Evolutionary conservation across 805 yeast genomes (phyloP).

Genomic region (Wickerhamiella bombiphila): DNA sequence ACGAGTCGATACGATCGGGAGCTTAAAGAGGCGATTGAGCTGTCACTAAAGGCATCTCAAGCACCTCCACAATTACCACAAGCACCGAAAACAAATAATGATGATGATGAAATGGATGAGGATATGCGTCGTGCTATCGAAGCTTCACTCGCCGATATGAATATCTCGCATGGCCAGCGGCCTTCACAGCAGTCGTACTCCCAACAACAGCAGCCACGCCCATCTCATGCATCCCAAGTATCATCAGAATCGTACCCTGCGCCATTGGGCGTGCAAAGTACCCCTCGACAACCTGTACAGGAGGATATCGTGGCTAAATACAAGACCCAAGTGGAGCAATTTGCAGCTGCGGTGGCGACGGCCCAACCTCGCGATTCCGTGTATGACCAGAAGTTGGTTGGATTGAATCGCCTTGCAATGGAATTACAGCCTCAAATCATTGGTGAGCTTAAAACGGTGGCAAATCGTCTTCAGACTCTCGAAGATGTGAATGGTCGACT

Average conservation of each 20-base stretch:
- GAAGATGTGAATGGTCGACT: constrained; percentile 18
- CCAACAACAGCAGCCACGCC: background rate
- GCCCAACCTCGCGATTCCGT: constrained; percentile 17
- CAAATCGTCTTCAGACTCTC: constrained; percentile 15
- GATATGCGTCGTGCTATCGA: constrained; percentile 90
- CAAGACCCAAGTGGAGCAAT: constrained; percentile 4
- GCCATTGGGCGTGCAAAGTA: background rate
- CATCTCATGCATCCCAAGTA: background rate
- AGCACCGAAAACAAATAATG: constrained; percentile 1
- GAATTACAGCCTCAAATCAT: constrained; percentile 16
- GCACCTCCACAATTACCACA: constrained; percentile 5
- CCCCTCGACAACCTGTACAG: background rate
- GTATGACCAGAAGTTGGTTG: constrained; percentile 12
- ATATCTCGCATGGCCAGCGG: constrained; percentile 1
- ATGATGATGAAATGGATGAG: constrained; percentile 56
- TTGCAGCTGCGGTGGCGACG: constrained; percentile 5
- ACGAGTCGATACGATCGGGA: constrained; percentile 37
- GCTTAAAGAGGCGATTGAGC: constrained; percentile 57
- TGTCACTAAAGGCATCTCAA: constrained; percentile 50
- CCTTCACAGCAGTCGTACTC: background rate
- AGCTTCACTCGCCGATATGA: constrained; percentile 69
- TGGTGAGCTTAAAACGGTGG: constrained; percentile 12
- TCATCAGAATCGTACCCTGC: background rate
- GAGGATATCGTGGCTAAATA: constrained; percentile 5
- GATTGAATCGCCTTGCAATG: constrained; percentile 12